phyloP scores from a whole-genome alignment of 2,329 filamentous ascomycete species.

The Fonsecaea multimorphosa region DNA sequence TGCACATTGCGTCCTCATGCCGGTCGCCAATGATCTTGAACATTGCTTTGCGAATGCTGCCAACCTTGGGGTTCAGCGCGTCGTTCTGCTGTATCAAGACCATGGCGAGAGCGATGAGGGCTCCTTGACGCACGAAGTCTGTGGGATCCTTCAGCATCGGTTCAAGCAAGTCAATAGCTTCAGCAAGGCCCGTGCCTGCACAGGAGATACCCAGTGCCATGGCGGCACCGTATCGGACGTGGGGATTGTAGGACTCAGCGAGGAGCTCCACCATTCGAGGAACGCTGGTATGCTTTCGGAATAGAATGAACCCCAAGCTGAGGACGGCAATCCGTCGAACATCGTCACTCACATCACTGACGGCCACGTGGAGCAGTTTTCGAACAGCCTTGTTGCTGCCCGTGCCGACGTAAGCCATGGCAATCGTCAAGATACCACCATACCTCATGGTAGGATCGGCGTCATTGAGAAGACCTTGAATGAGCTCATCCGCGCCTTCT shows the following conservation, averaged over 20 bases:
- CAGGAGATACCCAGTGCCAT: conserved; percentile 99
- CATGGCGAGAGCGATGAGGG: conserved; percentile 92
- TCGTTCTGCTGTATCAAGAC: conserved; percentile 99
- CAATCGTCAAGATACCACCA: conserved; percentile 98
- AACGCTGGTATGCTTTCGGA: conserved; percentile 95
- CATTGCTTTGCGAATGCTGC: conserved; percentile 86
- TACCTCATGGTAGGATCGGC: conserved; percentile 93
- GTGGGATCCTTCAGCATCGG: conserved; percentile 99
- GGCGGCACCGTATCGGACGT: conserved; percentile 95
- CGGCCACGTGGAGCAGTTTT: conserved; percentile 91
- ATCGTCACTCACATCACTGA: conserved; percentile 97
- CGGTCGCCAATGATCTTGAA: conserved; percentile 93
- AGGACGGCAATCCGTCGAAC: conserved; percentile 95
- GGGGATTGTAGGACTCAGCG: conserved; percentile 97
- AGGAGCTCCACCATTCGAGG: conserved; percentile 98
- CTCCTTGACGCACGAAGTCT: conserved; percentile 96
- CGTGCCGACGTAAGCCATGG: conserved; percentile 94
- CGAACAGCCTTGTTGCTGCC: conserved; percentile 98
- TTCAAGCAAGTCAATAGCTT: conserved; percentile 94
- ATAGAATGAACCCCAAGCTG: conserved; percentile 97
- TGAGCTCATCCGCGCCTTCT: conserved; percentile 91
- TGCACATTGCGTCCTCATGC: conserved; percentile 99
- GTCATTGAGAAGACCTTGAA: conserved; percentile 90
- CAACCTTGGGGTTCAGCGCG: conserved; percentile 96
- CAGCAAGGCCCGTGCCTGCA: conserved; percentile 91